Evolutionary conservation across 768 basidiomycete species (phyloP).

Genomic region (Chalciporus piperatus): DNA sequence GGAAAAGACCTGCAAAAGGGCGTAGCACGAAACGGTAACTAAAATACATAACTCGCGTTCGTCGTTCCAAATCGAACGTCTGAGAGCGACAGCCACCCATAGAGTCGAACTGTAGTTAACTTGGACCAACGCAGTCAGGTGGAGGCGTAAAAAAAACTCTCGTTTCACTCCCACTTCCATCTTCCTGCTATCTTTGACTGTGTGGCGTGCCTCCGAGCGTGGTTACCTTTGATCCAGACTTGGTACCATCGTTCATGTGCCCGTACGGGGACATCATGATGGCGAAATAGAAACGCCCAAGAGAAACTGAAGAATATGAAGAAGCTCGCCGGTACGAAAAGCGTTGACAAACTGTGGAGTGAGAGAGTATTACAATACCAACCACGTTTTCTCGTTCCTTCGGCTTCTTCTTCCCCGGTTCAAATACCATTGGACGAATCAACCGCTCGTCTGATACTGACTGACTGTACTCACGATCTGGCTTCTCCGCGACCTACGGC

Average conservation of each 20-base stretch:
- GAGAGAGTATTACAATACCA: slow-evolving; percentile 3
- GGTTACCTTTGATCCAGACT: background rate
- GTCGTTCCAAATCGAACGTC: background rate
- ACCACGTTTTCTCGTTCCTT: background rate
- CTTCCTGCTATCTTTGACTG: background rate
- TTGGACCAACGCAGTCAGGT: background rate
- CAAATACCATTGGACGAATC: background rate
- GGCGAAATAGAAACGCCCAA: background rate
- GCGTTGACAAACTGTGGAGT: slow-evolving; percentile 13
- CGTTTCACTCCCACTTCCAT: background rate
- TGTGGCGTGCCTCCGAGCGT: background rate
- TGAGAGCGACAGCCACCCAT: background rate
- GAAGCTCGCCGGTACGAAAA: background rate
- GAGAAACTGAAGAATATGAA: background rate
- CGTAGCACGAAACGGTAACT: background rate
- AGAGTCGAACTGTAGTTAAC: background rate
- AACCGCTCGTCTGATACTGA: background rate
- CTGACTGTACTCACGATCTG: background rate
- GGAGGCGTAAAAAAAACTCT: background rate
- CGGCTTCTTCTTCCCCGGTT: slow-evolving; percentile 1
- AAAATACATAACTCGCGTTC: background rate
- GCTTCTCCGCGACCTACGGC: slow-evolving; percentile 7
- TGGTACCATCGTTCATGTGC: background rate
- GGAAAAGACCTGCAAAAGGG: background rate
- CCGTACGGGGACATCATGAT: background rate